Conservation (phyloP, 345 rosid genomes). For the Hibiscus mutabilis region DNA sequence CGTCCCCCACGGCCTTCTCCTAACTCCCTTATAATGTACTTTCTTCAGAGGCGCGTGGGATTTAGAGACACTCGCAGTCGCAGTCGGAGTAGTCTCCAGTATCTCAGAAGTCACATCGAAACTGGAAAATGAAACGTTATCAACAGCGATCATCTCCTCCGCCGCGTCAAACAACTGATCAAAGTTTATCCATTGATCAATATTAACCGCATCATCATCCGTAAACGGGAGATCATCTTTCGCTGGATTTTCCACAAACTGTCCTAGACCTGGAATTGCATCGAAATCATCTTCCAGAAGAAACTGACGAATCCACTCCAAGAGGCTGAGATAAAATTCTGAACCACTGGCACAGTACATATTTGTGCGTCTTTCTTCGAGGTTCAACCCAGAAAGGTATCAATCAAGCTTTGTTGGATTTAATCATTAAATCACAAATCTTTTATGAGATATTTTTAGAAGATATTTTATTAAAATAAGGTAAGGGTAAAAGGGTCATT, state of each 20-base stretch:
- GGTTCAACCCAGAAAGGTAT: too few species aligned
- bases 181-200: background rate
- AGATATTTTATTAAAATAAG: too few species aligned
- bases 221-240: too few species aligned
- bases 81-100: background rate
- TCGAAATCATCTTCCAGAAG: slow-evolving; percentile 24
- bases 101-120: background rate
- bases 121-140: background rate
- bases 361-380: too few species aligned
- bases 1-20: slow-evolving; percentile 67
- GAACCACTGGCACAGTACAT: background rate
- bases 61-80: background rate
- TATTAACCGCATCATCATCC: background rate
- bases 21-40: slow-evolving; percentile 34
- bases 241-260: background rate
- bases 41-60: background rate
- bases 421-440: too few species aligned
- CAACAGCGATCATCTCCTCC: background rate
- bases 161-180: background rate
- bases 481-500: too few species aligned
- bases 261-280: background rate
- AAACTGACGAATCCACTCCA: slow-evolving; percentile 22
- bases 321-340: slow-evolving; percentile 8
- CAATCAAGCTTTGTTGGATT: too few species aligned
- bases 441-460: too few species aligned